Evolutionary conservation across 805 yeast species (phyloP), one percentile per base, ranked within the genome.

Genomic region (Komagataella populi): DNA sequence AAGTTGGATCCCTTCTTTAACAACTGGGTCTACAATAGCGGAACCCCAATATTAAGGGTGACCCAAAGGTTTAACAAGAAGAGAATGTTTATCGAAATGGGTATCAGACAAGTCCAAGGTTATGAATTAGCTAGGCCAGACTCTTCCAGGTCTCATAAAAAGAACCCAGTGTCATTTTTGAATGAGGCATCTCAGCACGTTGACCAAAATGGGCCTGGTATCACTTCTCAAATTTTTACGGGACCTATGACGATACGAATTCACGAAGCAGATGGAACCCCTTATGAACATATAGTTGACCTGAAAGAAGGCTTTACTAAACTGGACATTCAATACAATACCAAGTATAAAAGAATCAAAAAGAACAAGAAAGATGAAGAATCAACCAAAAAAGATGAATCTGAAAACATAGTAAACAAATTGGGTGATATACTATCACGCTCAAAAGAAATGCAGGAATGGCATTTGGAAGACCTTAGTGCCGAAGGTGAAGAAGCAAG

Each of bases 241-340:
- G 99, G 99, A 0, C 96, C 98, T 0, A 87, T 93, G 86, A 93
- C 99, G 0, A 87, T 93, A 44, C 73, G 99, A 60, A 90, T 93
- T 44, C 99, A 93, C 63, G 99, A 93, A 61, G 95, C 96, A 0
- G 98, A 93, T 65, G 99, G 99, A 6, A 88, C 98, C 0, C 99
- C 99, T 0, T 93, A 93, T 62, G 99, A 93, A 61, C 99, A 93
- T 63, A 91, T 93, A 48, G 96, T 93, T 20, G 95, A 88, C 56
- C 70, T 93, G 50, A 87, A 88, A 58, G 97, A 91, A 47, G 77
- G 81, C 1, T 80, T 82, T 57, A 87, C 96, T 0, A 88, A 87
- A 61, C 71, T 93, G 47, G 99, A 93, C 61, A 88, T 93, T 48
- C 98, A 88, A 62, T 93, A 93, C 67, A 93, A 93, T 65, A 88